Conservation (phyloP, 495 filamentous ascomycete species). For the Neurospora discreta region DNA sequence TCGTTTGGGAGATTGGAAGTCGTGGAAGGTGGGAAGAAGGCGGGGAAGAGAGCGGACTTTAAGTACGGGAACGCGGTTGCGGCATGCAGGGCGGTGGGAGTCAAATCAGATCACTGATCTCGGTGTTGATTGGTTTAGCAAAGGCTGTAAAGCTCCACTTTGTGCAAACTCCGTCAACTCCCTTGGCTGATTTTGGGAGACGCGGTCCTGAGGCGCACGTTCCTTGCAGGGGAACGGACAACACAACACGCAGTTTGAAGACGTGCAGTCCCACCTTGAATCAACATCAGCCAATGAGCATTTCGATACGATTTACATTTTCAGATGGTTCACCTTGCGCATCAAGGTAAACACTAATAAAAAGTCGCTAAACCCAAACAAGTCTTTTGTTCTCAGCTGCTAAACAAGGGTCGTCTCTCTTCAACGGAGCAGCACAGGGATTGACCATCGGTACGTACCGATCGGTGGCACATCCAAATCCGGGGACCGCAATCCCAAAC, state of each 20-base stretch:
- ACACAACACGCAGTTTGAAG: not conserved
- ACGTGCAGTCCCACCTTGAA: conserved; percentile 7
- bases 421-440: not conserved
- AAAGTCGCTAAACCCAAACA: not conserved
- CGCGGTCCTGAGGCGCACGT: conserved; percentile 3
- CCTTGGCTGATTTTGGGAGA: conserved; percentile 15
- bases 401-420: not conserved
- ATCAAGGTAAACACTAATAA: not conserved
- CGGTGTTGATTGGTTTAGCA: not conserved
- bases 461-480: not conserved
- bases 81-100: conserved; percentile 21
- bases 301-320: not conserved
- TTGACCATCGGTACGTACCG: not conserved
- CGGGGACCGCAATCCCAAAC: not conserved
- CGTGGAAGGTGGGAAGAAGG: conserved; percentile 26
- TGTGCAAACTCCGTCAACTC: not conserved
- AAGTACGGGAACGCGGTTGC: conserved; percentile 26
- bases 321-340: not conserved
- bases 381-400: not conserved
- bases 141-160: not conserved
- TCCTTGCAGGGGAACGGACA: not conserved
- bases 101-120: conserved; percentile 33
- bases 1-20: conserved; percentile 5
- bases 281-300: not conserved
- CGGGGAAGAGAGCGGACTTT: conserved; percentile 34